Evolutionary conservation across 192 early-diverging fungal genomes (phyloP), one percentile per base, ranked within the genome.

Genomic region (Coemansia sp.): DNA sequence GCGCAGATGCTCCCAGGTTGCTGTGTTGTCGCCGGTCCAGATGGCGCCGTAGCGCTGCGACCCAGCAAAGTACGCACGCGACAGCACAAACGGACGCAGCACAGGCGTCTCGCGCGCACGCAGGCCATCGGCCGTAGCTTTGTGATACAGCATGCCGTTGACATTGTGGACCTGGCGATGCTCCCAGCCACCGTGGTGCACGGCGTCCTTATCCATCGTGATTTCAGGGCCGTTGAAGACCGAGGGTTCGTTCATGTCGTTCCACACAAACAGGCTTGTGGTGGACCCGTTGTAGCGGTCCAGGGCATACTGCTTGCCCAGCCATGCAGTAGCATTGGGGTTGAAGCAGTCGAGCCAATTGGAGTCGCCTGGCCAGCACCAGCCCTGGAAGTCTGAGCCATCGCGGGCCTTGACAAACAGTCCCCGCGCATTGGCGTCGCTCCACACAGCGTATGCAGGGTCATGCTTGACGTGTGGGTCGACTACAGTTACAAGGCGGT

Each of bases 201-300:
- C 78, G 51, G 88, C 82, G 72, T 98, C 95, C 82, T 97, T 98
- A 45, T 87, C 92, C 86, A 96, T 93, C 4, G 96, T 96, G 48
- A 94, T 95, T 66, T 99, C 97, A 23, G 97, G 95, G 0, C 96
- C 96, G 76, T 81, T 97, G 70, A 99, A 99, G 4, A 99, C 90
- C 5, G 92, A 89, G 1, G 95, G 96, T 81, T 99, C 97, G 72
- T 99, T 99, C 97, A 99, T 99, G 66, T 99, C 97, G 76, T 97
- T 98, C 97, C 97, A 99, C 2, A 93, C 89, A 75, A 90, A 94
- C 17, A 98, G 84, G 43, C 70, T 70, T 17, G 83, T 77, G 10
- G 94, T 92, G 8, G 92, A 92, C 24, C 91, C 93, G 62, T 89
- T 76, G 79, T 95, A 99, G 51, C 89, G 81, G 66, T 87, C 83